Evolutionary conservation across 805 yeast genomes (phyloP).

Genomic region (Starmerella bombicola): DNA sequence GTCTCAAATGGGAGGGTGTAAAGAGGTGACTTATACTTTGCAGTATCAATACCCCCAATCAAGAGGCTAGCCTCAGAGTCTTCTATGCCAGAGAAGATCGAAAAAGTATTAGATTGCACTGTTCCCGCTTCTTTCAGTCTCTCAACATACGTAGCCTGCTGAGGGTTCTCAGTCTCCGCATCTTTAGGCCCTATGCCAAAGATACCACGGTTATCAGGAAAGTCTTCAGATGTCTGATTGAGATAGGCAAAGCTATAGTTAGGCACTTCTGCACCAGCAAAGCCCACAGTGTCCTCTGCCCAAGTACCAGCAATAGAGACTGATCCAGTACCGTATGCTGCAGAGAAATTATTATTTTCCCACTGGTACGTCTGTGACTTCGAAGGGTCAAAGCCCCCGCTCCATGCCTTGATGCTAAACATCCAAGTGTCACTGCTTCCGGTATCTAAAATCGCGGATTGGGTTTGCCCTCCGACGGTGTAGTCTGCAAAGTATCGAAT

Average conservation of each 20-base stretch:
- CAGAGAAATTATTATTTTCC: constrained; percentile 3
- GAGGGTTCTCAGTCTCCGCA: constrained; percentile 23
- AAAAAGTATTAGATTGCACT: constrained; percentile 33
- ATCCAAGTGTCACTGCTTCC: constrained; percentile 64
- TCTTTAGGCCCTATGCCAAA: constrained; percentile 28
- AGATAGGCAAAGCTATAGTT: constrained; percentile 60
- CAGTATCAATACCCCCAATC: constrained; percentile 34
- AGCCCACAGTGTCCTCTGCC: constrained; percentile 46
- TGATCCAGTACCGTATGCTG: constrained; percentile 11
- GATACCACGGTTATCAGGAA: constrained; percentile 33
- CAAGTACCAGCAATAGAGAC: constrained; percentile 37
- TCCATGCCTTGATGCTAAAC: constrained; percentile 24
- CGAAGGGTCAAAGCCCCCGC: constrained; percentile 22
- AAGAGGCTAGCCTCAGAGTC: constrained; percentile 28
- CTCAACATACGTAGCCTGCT: constrained; percentile 23
- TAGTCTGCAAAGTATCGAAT: constrained; percentile 20
- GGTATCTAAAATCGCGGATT: constrained; percentile 43
- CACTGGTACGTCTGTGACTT: constrained; percentile 20
- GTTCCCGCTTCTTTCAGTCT: constrained; percentile 29
- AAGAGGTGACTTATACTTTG: constrained; percentile 32
- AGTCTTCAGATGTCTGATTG: constrained; percentile 44
- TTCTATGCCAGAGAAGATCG: constrained; percentile 32
- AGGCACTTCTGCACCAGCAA: constrained; percentile 41
- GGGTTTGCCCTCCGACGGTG: constrained; percentile 40
- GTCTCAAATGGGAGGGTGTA: constrained; percentile 24